These are phyloP conservation scores for Vanrija pseudolonga DNA, from an alignment of 1,284 basidiomycete species.

Conservation along the genomic window DNA sequence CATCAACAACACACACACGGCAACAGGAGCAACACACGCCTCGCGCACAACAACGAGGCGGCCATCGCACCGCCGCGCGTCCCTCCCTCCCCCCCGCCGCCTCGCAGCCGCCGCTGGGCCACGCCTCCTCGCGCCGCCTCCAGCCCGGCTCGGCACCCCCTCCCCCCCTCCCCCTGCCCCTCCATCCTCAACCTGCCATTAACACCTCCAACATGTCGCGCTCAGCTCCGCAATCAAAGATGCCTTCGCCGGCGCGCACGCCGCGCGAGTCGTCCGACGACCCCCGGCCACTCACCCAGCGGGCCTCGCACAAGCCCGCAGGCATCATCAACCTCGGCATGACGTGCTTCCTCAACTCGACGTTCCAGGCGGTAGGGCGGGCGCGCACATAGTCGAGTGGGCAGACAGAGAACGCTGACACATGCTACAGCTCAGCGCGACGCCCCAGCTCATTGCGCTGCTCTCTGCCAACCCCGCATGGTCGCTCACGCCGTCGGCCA, in stretches of 20 bases:
- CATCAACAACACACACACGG: too few relatives aligned
- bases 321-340: conserved; percentile 83
- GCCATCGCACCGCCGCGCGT: too few relatives aligned
- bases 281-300: neutral
- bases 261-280: conserved; percentile 7
- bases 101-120: too few relatives aligned
- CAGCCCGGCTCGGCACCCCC: too few relatives aligned
- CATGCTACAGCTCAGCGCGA: conserved; percentile 31
- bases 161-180: too few relatives aligned
- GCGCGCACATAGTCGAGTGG: neutral
- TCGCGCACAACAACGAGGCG: too few relatives aligned
- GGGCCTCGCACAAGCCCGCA: conserved; percentile 31
- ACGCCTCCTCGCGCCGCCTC: too few relatives aligned
- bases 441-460: conserved; percentile 34
- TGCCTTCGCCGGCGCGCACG: conserved; percentile 14
- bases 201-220: too few relatives aligned
- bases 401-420: neutral
- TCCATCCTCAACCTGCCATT: too few relatives aligned
- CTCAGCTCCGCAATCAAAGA: conserved; percentile 19
- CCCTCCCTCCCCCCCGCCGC: too few relatives aligned
- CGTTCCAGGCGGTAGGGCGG: conserved; percentile 59
- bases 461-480: conserved; percentile 26
- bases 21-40: too few relatives aligned
- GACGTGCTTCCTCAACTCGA: conserved; percentile 90
- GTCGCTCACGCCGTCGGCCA: conserved; percentile 16